Base-by-base conservation (phyloP, 2,329 filamentous ascomycete genomes). In the Xylariaceae sp. region DNA sequence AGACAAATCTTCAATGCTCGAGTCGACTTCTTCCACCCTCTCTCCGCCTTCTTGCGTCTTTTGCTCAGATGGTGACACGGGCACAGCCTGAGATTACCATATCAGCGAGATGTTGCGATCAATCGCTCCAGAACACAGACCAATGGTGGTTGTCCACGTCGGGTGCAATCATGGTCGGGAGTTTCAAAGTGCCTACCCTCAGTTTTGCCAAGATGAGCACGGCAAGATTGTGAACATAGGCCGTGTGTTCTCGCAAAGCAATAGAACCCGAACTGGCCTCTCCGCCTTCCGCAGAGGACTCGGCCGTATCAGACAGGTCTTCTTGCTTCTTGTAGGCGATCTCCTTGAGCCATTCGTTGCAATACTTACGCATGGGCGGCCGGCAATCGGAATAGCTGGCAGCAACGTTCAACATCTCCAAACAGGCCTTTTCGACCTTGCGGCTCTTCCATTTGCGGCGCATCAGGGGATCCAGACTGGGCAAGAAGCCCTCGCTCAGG, bases 331-430 rank as follows among this genome's bases (percentile, higher is more conserved):
- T 87, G 65, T 87, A 87, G 56, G 95, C 84, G 56, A 95, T 84
- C 67, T 93, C 88, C 70, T 92, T 88, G 42, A 99, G 80, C 91
- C 93, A 97, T 58, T 90, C 86, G 37, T 84, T 80, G 73, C 93
- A 96, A 70, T 96, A 87, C 72, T 92, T 92, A 66, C 86, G 83
- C 61, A 97, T 89, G 7, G 89, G 88, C 65, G 92, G 89, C 18
- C 94, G 85, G 69, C 92, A 97, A 6, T 84, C 78, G 51, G 85
- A 82, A 71, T 95, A 89, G 74, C 96, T 89, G 74, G 92, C 97
- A 5, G 93, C 92, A 10, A 90, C 91, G 74, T 92, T 96, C 59
- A 99, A 81, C 76, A 99, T 85, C 70, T 97, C 90, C 66, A 99
- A 75, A 52, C 91, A 88, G 2, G 92, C 89, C 60, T 89, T 88